Conservation (phyloP, 345 rosid genomes). For the Citrus reticulata region DNA sequence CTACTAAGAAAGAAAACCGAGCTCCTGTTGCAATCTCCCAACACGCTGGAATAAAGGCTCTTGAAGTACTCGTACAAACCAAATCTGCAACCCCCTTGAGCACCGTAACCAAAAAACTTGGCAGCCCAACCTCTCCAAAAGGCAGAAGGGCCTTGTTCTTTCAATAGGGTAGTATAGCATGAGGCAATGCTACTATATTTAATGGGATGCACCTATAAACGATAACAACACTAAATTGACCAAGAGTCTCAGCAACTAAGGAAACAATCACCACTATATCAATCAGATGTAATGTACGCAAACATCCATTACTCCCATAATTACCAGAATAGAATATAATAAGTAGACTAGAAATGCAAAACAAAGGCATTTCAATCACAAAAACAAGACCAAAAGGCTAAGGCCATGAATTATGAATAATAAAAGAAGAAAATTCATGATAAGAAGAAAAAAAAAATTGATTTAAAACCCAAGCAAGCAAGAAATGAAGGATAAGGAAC, state of each 20-base stretch:
- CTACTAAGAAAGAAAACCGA: constrained; percentile 57
- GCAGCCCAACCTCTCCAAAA: constrained; percentile 70
- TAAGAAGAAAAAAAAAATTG: too few relatives aligned
- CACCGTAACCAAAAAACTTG: constrained; percentile 60
- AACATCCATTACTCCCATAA: neutral
- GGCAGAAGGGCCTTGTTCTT: constrained; percentile 48
- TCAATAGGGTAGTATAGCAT: constrained; percentile 41
- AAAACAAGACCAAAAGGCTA: neutral
- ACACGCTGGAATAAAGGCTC: constrained; percentile 40
- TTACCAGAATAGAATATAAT: neutral
- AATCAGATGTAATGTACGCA: neutral
- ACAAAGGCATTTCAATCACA: neutral
- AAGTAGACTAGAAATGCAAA: neutral
- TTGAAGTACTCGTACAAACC: constrained; percentile 60
- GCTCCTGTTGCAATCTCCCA: constrained; percentile 40
- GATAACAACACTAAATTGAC: neutral
- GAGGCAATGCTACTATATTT: constrained; percentile 47
- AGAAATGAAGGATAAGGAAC: constrained; percentile 6
- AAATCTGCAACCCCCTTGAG: constrained; percentile 63
- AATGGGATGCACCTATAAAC: constrained; percentile 44
- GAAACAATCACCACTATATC: neutral
- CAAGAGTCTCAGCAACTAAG: neutral
- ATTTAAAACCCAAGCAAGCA: neutral
- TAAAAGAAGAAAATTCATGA: neutral
- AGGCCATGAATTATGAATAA: neutral